These are phyloP conservation scores for Lentinula raphanica DNA, from an alignment of 768 basidiomycete genomes.

Conservation along the genomic window DNA sequence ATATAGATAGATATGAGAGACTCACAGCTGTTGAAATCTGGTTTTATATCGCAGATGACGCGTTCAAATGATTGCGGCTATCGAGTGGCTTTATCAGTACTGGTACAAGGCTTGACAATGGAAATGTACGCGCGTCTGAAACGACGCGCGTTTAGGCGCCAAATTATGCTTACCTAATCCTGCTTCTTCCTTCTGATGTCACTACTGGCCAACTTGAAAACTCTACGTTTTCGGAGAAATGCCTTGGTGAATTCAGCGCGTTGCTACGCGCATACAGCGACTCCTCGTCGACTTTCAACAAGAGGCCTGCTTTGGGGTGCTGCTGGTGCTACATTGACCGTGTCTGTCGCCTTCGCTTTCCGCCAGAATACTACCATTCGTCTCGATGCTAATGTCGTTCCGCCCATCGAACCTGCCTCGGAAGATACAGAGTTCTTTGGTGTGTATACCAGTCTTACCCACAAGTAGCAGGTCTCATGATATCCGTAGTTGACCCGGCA, in stretches of 20 bases:
- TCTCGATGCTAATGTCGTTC: constrained; percentile 6
- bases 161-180: background rate
- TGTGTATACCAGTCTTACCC: background rate
- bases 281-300: background rate
- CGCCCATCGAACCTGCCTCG: background rate
- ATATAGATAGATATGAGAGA: background rate
- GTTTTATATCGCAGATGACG: constrained; percentile 10
- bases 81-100: background rate
- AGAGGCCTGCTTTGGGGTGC: background rate
- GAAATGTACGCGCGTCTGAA: background rate
- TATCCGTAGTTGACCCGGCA: constrained; percentile 56
- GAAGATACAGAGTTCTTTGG: constrained; percentile 2
- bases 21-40: background rate
- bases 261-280: background rate
- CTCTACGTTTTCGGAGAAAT: background rate
- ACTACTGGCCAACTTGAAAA: too few relatives aligned
- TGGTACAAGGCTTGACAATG: background rate
- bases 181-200: background rate
- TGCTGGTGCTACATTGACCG: background rate
- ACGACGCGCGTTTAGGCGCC: background rate
- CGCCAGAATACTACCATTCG: background rate
- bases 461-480: background rate
- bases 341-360: background rate
- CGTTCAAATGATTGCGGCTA: background rate
- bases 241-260: background rate